Evolutionary conservation across 2,329 filamentous ascomycete genomes (phyloP).

Genomic region (Colletotrichum spinosum): DNA sequence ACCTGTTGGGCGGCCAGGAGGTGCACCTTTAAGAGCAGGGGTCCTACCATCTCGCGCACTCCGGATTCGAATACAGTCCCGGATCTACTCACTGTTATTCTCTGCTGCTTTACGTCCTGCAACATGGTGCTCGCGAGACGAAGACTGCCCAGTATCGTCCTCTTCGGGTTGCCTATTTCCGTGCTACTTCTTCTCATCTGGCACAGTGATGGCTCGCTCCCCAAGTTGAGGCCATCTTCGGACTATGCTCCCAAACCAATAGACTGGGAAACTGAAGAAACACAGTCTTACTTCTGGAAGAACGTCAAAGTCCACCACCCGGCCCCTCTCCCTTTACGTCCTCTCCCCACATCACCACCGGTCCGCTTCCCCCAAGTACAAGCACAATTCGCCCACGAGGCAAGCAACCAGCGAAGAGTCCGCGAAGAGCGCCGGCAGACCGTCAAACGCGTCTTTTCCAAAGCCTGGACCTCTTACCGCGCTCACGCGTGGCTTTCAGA

Average conservation of each 20-base stretch:
- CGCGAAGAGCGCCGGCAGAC: conserved; percentile 46
- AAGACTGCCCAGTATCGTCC: neutral
- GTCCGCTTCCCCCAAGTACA: conserved; percentile 49
- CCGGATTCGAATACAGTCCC: conserved; percentile 25
- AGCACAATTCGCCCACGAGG: conserved; percentile 43
- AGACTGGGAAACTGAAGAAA: conserved; percentile 10
- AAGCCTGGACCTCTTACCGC: conserved; percentile 64
- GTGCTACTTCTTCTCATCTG: conserved; percentile 24
- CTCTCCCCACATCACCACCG: conserved; percentile 45
- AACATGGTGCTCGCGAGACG: neutral
- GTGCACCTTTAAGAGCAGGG: conserved; percentile 1
- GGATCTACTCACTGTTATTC: neutral
- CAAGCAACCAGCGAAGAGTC: conserved; percentile 37
- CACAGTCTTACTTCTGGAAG: conserved; percentile 37
- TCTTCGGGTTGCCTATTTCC: conserved; percentile 21
- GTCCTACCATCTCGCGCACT: conserved; percentile 42
- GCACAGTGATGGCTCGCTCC: conserved; percentile 15
- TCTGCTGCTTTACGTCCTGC: accelerated
- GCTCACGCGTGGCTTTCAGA: conserved; percentile 64
- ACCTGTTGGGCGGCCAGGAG: too few relatives aligned
- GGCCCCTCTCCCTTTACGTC: conserved; percentile 40
- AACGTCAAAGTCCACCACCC: conserved; percentile 39
- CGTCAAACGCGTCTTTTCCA: conserved; percentile 56
- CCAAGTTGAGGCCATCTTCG: neutral
- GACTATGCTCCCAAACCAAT: conserved; percentile 7